phyloP scores from a whole-genome alignment of 345 rosid genomes.

The Excoecaria cochinchinensis region DNA sequence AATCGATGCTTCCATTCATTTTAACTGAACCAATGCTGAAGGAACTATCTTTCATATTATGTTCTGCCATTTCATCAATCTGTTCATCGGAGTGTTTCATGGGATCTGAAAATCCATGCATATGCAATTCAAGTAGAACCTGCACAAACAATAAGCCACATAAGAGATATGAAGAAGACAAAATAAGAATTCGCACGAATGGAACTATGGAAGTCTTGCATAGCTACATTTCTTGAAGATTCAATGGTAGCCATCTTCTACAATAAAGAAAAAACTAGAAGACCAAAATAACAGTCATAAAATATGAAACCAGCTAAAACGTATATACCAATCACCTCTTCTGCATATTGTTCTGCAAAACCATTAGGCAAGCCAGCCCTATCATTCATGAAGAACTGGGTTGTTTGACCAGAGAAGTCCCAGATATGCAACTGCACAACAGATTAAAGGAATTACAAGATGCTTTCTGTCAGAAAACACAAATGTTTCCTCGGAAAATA shows the following conservation, averaged over 20 bases:
- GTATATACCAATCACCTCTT: slow-evolving; percentile 19
- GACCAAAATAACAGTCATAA: neutral
- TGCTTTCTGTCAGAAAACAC: neutral
- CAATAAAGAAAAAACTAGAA: neutral
- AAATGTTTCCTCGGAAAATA: neutral
- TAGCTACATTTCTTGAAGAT: neutral
- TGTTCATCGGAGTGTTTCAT: slow-evolving; percentile 48
- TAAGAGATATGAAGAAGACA: slow-evolving; percentile 17
- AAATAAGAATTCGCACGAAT: neutral
- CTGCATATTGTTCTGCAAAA: neutral
- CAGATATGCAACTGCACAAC: slow-evolving; percentile 71
- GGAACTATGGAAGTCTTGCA: neutral
- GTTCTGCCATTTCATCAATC: slow-evolving; percentile 3
- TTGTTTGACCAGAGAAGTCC: slow-evolving; percentile 88
- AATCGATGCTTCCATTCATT: slow-evolving; percentile 56
- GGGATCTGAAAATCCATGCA: slow-evolving; percentile 81
- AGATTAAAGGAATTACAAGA: slow-evolving; percentile 17
- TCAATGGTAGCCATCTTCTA: neutral
- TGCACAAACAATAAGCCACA: slow-evolving; percentile 23
- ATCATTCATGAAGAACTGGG: slow-evolving; percentile 50
- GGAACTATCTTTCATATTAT: neutral
- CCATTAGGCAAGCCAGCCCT: slow-evolving; percentile 37
- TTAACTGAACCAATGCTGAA: slow-evolving; percentile 17
- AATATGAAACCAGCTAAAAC: neutral
- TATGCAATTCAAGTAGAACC: slow-evolving; percentile 80